Base-by-base conservation (phyloP, 2,329 filamentous ascomycete species). In the Nemania sp. region DNA sequence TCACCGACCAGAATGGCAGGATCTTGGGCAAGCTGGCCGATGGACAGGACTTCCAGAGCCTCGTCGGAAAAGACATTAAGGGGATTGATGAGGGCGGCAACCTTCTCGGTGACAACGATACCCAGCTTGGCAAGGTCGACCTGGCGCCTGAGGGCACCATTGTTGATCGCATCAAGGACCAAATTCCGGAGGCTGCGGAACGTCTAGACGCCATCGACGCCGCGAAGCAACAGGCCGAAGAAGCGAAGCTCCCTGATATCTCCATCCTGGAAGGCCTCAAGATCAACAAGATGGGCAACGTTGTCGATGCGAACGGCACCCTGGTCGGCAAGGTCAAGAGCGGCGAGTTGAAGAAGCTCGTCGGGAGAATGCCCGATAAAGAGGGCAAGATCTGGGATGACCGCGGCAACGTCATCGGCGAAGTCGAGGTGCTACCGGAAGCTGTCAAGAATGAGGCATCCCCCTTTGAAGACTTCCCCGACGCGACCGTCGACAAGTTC, bases 61-160 rank as follows among this genome's bases (percentile, higher is more conserved):
- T 74, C 1, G 32, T 81, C 15, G 84, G 87, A 63, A 88, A 87
- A 65, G 85, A 87, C 18, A 82, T 87, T 66, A 89, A 89, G 78
- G 88, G 87, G 73, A 78, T 87, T 66, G 87, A 89, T 65, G 83
- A 81, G 64, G 78, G 87, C 72, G 87, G 86, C n/a, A 86, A 88
- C 68, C 83, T 89, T 54, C 82, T 88, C 70, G 86, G 88, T 72
- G 85, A 81, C 72, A 83, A 86, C 45, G 86, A 87, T 21, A 86
- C 87, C 29, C 79, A 89, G 65, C 82, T 89, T 62, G 87, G 87
- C 20, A 83, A 82, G 64, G 85, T 87, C 66, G 78, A 83, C 65
- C 73, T 81, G 5, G 74, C 80, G 1, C 79, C 81, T 17, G 78
- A 80, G 68, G 74, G 76, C 15, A 73, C 75, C 29, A 74, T 77